Base-by-base conservation (phyloP, 192 early-diverging fungal genomes). In the Anaeromyces robustus region DNA sequence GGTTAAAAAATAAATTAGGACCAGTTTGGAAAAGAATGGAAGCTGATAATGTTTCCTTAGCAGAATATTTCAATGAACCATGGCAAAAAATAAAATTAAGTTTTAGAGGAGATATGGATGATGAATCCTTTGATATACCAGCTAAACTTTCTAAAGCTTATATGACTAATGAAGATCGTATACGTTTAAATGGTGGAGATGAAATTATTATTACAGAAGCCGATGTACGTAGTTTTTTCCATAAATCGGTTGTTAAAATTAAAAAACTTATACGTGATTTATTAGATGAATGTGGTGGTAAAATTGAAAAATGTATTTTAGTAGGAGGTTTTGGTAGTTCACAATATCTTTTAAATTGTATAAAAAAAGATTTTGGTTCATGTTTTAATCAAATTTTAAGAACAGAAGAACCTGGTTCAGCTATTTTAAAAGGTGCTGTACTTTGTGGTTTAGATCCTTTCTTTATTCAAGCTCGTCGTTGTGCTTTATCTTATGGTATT, bases 351-450 rank as follows among this genome's bases (percentile, higher is more conserved):
- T 29, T 77, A n/a, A 30, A 30, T 16, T 30, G 79, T 80, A 30
- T 77, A 30, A 19, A 32, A 30, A 30, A 43, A 77, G 30, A 77
- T 77, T 77, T 43, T 77, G 79, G 43, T 77, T 43, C 79, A 59
- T 30, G 79, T 19, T 32, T 77, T 34, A 19, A 30, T 19, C 30
- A 77, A 77, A 22, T 32, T 80, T 37, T 80, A n/a, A 68, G 79
- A 43, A 43, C 79, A 3, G 32, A 30, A 30, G 79, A 80, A 43
- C 79, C 79, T 22, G 79, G 79, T 29, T 43, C 79, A 11, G 31
- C 77, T n/a, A 77, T 80, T 30, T 43, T 80, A 30, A 80, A 80
- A 30, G 79, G 79, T 77, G 79, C 79, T 30, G 79, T 80, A 19
- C 79, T 77, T 30, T 80, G 30, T 28, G 79, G 79, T 26, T 39